These are phyloP conservation scores for Cajanus cajan DNA, from an alignment of 306 rosid species.

Conservation along the genomic window DNA sequence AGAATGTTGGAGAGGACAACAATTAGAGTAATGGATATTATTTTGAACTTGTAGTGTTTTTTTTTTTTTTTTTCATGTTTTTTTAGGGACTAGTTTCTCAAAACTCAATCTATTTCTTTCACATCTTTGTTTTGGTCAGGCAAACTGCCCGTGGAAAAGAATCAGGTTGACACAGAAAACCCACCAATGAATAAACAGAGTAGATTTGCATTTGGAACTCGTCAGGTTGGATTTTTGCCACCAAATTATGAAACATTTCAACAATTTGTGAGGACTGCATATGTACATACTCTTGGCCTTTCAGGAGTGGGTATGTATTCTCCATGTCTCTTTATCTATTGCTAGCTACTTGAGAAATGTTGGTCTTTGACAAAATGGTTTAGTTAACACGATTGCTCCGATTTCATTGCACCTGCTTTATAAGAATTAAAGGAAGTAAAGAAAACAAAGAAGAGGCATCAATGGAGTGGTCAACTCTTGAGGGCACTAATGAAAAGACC, in stretches of 20 bases:
- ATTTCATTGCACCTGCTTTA: not conserved
- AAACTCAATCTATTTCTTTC: not conserved
- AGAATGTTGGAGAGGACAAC: not conserved
- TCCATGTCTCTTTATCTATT: not conserved
- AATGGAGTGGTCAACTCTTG: conserved; percentile 52
- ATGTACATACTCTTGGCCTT: conserved; percentile 21
- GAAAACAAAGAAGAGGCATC: conserved; percentile 33
- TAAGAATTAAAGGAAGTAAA: conserved; percentile 28
- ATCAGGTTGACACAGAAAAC: conserved; percentile 15
- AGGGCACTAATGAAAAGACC: conserved; percentile 27
- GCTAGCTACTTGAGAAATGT: not conserved
- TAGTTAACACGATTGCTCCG: not conserved
- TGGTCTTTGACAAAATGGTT: not conserved
- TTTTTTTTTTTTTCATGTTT: not conserved
- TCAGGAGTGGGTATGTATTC: conserved; percentile 34
- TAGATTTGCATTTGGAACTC: not conserved
- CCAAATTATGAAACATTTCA: conserved; percentile 32
- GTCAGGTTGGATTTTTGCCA: conserved; percentile 12
- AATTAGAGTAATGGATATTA: not conserved
- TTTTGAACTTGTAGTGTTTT: not conserved
- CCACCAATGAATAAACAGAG: not conserved
- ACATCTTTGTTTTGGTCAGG: not conserved
- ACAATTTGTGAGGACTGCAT: conserved; percentile 28
- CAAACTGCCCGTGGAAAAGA: not conserved
- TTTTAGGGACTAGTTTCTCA: not conserved